phyloP scores from a whole-genome alignment of 2,329 filamentous ascomycete species.

The Cladobotryum protrusum region DNA sequence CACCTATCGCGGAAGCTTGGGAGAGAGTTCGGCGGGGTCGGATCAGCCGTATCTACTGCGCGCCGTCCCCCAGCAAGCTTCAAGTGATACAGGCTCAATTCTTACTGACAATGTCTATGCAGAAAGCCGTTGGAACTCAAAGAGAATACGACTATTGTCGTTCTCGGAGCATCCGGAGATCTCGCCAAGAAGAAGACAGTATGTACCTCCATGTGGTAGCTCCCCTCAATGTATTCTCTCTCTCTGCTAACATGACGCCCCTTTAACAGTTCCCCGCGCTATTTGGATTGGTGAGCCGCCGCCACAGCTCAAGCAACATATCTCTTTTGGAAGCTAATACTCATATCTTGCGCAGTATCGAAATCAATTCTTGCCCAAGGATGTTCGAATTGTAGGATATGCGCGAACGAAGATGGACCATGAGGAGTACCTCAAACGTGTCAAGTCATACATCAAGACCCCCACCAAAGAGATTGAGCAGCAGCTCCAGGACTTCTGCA shows the following conservation, averaged over 20 bases:
- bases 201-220: constrained; percentile 28
- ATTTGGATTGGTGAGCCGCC: constrained; percentile 80
- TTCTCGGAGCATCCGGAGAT: constrained; percentile 95
- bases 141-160: constrained; percentile 95
- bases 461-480: constrained; percentile 96
- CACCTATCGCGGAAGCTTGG: constrained; percentile 7
- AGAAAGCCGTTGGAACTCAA: constrained; percentile 86
- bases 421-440: constrained; percentile 85
- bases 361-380: constrained; percentile 97
- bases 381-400: constrained; percentile 97
- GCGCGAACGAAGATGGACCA: constrained; percentile 99
- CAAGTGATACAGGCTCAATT: background rate
- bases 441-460: constrained; percentile 98
- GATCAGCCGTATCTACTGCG: background rate
- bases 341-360: constrained; percentile 60
- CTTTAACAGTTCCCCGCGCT: constrained; percentile 83
- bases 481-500: constrained; percentile 84
- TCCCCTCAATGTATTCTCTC: constrained; percentile 3
- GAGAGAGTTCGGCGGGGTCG: constrained; percentile 4
- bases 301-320: background rate
- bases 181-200: constrained; percentile 99
- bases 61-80: background rate
- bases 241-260: constrained; percentile 7
- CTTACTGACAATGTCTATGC: constrained; percentile 11
- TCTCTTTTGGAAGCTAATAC: background rate